Base-by-base conservation (phyloP, 1,284 basidiomycete genomes). In the Somion occarium region DNA sequence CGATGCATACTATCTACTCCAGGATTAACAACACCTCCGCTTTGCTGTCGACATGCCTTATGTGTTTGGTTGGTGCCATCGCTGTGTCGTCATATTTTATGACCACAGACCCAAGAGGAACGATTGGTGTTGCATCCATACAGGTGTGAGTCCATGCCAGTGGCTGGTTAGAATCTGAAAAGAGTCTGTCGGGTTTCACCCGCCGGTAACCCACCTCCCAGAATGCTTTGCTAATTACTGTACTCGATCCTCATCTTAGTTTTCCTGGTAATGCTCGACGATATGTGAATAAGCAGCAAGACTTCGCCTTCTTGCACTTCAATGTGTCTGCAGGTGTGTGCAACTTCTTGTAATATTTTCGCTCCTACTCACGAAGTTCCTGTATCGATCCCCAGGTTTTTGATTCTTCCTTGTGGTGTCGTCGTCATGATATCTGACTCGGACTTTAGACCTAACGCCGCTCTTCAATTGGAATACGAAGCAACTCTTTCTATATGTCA, bases 391-490 rank as follows among this genome's bases (percentile, higher is more conserved):
- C 30, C 18, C 51, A 50, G 46, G 23, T 53, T 25, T 48, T 44
- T 48, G 34, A 50, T 24, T 23, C 42, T 22, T 12, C 42, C 23
- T n/a, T n/a, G n/a, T n/a, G n/a, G n/a, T n/a, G n/a, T n/a, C n/a
- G n/a, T n/a, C n/a, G n/a, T n/a, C n/a, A n/a, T n/a, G n/a, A n/a
- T n/a, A n/a, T n/a, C n/a, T n/a, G n/a, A n/a, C n/a, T 38, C 25
- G 44, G 24, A 50, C 51, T 23, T 54, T 61, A 88, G 93, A 96
- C 69, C 72, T 95, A 12, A 73, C 76, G 11, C 80, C 90, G 2
- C 73, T 96, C 18, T 96, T 95, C 70, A 77, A 92, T 66, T 96
- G 93, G 91, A 96, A 96, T 66, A 96, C 93, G 11, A 96, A 96
- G 67, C 93, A 96, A 64, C 66, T 96, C 15, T 95, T 96, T 64